Percentiles rank a stretch among this genome's conserved stretches.
Conservation (phyloP, 768 basidiomycete species). For the Termitomyces sp. region DNA sequence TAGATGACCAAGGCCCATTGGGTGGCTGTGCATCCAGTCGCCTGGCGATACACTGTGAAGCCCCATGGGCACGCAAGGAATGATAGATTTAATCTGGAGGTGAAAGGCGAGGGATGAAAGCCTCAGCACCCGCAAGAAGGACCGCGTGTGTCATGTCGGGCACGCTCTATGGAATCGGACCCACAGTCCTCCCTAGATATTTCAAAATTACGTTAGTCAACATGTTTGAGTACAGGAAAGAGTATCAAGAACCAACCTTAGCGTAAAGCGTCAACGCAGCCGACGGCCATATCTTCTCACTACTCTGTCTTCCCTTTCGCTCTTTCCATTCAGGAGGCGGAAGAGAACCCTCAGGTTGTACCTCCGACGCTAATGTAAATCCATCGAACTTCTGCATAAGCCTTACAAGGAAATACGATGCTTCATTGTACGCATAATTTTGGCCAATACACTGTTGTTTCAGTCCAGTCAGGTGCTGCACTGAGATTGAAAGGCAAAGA, state of each 20-base stretch:
- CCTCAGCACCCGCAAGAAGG: neutral
- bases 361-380: conserved; percentile 55
- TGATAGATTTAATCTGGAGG: no score
- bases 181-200: conserved; percentile 55
- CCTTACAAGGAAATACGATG: conserved; percentile 66
- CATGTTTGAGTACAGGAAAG: neutral
- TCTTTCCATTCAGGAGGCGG: conserved; percentile 57
- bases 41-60: neutral
- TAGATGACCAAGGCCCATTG: neutral
- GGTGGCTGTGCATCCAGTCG: neutral
- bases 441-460: conserved; percentile 57
- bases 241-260: conserved; percentile 40
- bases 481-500: neutral
- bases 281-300: conserved; percentile 59
- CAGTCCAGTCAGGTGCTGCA: neutral
- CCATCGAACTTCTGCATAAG: conserved; percentile 61
- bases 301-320: conserved; percentile 41
- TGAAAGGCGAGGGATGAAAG: neutral
- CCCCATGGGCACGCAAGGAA: neutral
- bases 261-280: conserved; percentile 61
- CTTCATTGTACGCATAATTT: conserved; percentile 74
- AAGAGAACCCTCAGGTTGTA: conserved; percentile 55
- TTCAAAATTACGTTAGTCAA: neutral
- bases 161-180: conserved; percentile 37
- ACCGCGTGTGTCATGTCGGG: neutral